These are phyloP conservation scores for Xylaria curta DNA, from an alignment of 495 filamentous ascomycete genomes.

Conservation along the genomic window DNA sequence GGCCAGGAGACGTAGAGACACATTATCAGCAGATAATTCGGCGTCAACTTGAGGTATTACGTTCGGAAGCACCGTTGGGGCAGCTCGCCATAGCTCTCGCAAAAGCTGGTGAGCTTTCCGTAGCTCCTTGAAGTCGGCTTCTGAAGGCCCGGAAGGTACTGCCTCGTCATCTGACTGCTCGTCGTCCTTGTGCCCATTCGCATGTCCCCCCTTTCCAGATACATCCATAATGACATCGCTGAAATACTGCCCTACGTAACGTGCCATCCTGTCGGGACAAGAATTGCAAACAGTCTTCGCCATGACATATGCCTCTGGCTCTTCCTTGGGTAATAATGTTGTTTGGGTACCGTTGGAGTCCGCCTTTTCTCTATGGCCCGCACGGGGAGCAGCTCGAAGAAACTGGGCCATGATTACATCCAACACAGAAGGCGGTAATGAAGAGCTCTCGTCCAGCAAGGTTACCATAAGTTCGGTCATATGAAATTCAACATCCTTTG, in stretches of 20 bases:
- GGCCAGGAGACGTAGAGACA: slow-evolving; percentile 81
- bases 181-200: slow-evolving; percentile 57
- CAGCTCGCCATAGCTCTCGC: slow-evolving; percentile 92
- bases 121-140: slow-evolving; percentile 85
- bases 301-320: slow-evolving; percentile 93
- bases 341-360: slow-evolving; percentile 65
- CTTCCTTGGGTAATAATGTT: slow-evolving; percentile 80
- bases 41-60: slow-evolving; percentile 94
- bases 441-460: slow-evolving; percentile 83
- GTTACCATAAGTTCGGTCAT: slow-evolving; percentile 86
- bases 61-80: slow-evolving; percentile 85
- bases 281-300: slow-evolving; percentile 90
- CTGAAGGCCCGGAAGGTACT: slow-evolving; percentile 64
- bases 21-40: slow-evolving; percentile 87
- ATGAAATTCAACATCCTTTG: slow-evolving; percentile 89
- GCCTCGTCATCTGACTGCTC: slow-evolving; percentile 79
- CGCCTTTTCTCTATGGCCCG: slow-evolving; percentile 60
- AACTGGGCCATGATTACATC: slow-evolving; percentile 97
- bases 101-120: slow-evolving; percentile 88
- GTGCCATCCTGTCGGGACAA: slow-evolving; percentile 92
- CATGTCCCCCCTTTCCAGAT: slow-evolving; percentile 60
- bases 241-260: slow-evolving; percentile 94
- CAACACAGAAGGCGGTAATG: slow-evolving; percentile 82
- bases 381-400: slow-evolving; percentile 77
- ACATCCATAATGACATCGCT: slow-evolving; percentile 93